phyloP scores from a whole-genome alignment of 1,284 basidiomycete species.

The Apiotrichum gracile region DNA sequence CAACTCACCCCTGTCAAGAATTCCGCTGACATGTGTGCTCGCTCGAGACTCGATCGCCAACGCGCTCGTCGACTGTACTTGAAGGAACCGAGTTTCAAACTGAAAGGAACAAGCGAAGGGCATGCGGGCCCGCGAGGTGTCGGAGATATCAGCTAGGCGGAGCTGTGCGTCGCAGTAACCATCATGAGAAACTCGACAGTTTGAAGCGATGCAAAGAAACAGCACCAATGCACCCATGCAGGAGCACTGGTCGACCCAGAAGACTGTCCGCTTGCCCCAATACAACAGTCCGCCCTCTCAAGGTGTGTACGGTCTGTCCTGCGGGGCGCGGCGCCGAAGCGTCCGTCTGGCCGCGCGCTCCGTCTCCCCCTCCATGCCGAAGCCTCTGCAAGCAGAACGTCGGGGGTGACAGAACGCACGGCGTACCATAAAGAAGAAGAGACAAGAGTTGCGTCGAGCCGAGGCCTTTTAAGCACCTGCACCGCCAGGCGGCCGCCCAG shows the following conservation, averaged over 20 bases:
- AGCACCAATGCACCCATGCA: not conserved
- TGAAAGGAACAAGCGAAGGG: too few relatives aligned
- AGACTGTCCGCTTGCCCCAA: conserved; percentile 16
- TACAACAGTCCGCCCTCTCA: conserved; percentile 10
- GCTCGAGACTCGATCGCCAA: too few relatives aligned
- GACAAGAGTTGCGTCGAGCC: not conserved
- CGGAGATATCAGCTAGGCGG: too few relatives aligned
- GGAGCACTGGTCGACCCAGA: not conserved
- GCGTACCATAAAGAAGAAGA: conserved; percentile 6
- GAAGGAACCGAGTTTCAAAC: too few relatives aligned
- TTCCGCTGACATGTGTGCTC: too few relatives aligned
- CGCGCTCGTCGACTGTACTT: too few relatives aligned
- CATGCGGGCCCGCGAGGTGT: too few relatives aligned
- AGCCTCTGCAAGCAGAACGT: not conserved
- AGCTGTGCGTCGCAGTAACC: too few relatives aligned
- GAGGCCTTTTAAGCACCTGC: not conserved
- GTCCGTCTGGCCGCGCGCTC: conserved; percentile 11
- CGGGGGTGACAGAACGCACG: not conserved
- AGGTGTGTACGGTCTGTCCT: conserved; percentile 9
- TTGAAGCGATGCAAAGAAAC: too few relatives aligned
- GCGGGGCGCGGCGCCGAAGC: conserved; percentile 12
- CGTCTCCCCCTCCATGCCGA: conserved; percentile 4
- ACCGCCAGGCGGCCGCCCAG: not conserved
- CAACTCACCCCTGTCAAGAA: too few relatives aligned
- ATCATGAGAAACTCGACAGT: too few relatives aligned